Percentiles rank a stretch among this genome's conserved stretches.
Evolutionary conservation across 495 filamentous ascomycete genomes (phyloP).

Genomic region (Aspergillus steynii): DNA sequence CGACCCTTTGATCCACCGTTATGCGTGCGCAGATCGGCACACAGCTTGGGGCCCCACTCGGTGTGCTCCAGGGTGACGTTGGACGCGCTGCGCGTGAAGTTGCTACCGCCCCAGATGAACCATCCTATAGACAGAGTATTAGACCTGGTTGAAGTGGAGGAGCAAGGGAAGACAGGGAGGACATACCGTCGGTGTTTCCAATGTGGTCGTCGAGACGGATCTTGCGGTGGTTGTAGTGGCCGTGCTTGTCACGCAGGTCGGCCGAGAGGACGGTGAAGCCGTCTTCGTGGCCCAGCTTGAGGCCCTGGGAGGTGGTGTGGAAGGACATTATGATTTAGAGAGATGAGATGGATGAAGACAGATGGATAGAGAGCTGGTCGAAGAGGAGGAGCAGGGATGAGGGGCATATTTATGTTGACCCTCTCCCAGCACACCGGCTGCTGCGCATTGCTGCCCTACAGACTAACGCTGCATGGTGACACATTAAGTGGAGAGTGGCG

Average conservation of each 20-base stretch:
- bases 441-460: not conserved
- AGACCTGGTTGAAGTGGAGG: not conserved
- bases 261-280: conserved; percentile 14
- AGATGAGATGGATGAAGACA: not conserved
- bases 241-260: conserved; percentile 10
- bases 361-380: too few species aligned
- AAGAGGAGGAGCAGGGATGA: not conserved
- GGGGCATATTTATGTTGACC: not conserved
- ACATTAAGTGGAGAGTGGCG: not conserved
- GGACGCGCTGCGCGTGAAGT: conserved; percentile 17
- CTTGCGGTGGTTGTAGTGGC: conserved; percentile 2
- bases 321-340: conserved; percentile 15
- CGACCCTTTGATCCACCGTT: conserved; percentile 14
- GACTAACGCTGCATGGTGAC: not conserved
- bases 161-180: not conserved
- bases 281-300: conserved; percentile 16
- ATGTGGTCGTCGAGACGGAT: conserved; percentile 24
- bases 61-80: conserved; percentile 18
- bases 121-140: conserved; percentile 10
- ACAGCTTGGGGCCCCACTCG: conserved; percentile 17
- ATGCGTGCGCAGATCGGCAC: conserved; percentile 12
- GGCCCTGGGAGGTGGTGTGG: conserved; percentile 17
- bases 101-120: conserved; percentile 24
- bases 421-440: not conserved
- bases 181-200: conserved; percentile 20